Percentiles rank a stretch among this genome's conserved stretches.
Conservation (phyloP, 352 stramenopile species). For the Phytophthora fragariae region DNA sequence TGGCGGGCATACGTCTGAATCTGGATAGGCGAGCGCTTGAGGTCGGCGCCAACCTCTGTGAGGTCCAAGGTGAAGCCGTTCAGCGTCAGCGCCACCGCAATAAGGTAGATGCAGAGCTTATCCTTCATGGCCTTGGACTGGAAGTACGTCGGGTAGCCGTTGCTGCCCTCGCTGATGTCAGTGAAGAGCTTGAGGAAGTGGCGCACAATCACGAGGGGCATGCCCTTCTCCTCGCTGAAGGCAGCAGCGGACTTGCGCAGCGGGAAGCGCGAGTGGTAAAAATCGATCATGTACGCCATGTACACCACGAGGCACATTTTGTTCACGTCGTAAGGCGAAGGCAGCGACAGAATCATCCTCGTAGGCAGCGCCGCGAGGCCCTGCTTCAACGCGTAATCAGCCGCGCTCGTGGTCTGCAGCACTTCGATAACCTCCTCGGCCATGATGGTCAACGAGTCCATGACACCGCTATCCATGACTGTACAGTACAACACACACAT, state of each 20-base stretch:
- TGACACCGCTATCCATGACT: conserved; percentile 76
- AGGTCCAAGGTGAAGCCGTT: conserved; percentile 83
- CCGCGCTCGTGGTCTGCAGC: conserved; percentile 60
- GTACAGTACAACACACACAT: conserved; percentile 6
- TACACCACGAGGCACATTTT: conserved; percentile 81
- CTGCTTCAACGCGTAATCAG: conserved; percentile 60
- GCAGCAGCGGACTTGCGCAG: conserved; percentile 66
- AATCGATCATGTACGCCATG: conserved; percentile 72
- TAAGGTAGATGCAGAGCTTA: conserved; percentile 80
- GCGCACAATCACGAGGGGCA: conserved; percentile 74
- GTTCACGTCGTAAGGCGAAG: conserved; percentile 73
- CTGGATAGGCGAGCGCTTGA: conserved; percentile 65
- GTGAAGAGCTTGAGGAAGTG: conserved; percentile 79
- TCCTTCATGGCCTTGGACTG: conserved; percentile 85
- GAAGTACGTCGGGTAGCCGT: conserved; percentile 69
- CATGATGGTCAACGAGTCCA: conserved; percentile 83
- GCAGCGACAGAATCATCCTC: conserved; percentile 72
- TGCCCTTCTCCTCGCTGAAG: conserved; percentile 82
- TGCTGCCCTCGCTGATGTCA: conserved; percentile 60
- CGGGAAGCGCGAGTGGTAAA: conserved; percentile 71
- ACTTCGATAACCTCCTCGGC: conserved; percentile 75
- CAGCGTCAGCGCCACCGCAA: conserved; percentile 78
- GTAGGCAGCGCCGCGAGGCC: conserved; percentile 60
- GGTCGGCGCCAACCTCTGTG: conserved; percentile 67
- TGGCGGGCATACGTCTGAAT: conserved; percentile 75